Conservation (phyloP, 2,329 filamentous ascomycete species). For the Colletotrichum graminicola region DNA sequence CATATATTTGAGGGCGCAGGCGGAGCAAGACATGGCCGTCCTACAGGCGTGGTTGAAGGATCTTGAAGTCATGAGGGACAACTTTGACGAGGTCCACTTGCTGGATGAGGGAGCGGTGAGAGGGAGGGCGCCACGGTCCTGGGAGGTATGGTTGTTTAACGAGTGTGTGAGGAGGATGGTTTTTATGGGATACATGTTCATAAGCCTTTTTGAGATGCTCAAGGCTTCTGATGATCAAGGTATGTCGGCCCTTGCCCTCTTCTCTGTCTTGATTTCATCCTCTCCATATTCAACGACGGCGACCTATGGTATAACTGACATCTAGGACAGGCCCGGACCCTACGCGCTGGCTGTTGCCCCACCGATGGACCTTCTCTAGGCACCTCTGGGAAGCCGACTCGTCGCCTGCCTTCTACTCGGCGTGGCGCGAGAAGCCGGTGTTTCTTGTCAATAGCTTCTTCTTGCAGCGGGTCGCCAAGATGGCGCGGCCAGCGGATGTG, state of each 20-base stretch:
- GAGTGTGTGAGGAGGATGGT: conserved; percentile 57
- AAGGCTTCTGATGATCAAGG: conserved; percentile 44
- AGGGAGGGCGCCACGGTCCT: conserved; percentile 54
- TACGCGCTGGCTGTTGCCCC: conserved; percentile 42
- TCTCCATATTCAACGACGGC: conserved; percentile 9
- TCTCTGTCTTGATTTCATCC: background rate
- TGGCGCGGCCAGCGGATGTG: conserved; percentile 52
- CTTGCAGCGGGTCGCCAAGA: conserved; percentile 54
- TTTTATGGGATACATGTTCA: conserved; percentile 50
- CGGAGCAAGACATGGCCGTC: conserved; percentile 54
- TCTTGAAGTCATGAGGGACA: conserved; percentile 50
- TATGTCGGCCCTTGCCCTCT: conserved; percentile 42
- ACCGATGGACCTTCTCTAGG: conserved; percentile 55
- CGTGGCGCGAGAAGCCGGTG: conserved; percentile 59
- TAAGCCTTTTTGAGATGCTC: conserved; percentile 52
- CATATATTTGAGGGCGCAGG: conserved; percentile 54
- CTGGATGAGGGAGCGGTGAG: conserved; percentile 45
- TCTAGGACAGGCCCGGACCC: conserved; percentile 16
- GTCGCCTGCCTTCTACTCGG: conserved; percentile 57
- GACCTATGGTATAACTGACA: background rate
- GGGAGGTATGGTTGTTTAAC: conserved; percentile 61
- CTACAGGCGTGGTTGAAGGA: conserved; percentile 54
- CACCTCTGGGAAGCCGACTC: conserved; percentile 59
- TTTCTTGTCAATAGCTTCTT: conserved; percentile 51
- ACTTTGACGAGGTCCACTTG: conserved; percentile 50